phyloP scores from a whole-genome alignment of 257 asterid genomes.

The Penstemon davidsonii region DNA sequence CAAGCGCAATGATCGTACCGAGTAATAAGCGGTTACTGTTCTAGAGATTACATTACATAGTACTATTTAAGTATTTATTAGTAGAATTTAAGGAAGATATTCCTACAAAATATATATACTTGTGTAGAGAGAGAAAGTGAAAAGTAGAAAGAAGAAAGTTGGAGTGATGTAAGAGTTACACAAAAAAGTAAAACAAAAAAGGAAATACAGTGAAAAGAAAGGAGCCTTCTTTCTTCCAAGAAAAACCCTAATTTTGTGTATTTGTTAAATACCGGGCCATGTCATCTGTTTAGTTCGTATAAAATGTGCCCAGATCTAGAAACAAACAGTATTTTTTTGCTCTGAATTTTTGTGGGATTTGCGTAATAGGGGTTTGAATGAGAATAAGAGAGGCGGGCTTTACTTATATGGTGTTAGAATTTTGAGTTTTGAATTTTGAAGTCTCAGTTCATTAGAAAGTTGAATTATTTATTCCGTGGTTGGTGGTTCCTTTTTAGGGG shows the following conservation, averaged over 20 bases:
- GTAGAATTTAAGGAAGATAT: background rate
- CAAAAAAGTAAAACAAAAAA: conserved; percentile 20
- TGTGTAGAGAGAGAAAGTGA: conserved; percentile 30
- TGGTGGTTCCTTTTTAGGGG: background rate
- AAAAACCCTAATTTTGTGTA: conserved; percentile 48
- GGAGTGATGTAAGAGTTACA: conserved; percentile 25
- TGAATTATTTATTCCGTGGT: conserved; percentile 10
- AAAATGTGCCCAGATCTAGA: conserved; percentile 44
- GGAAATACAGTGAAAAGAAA: conserved; percentile 25
- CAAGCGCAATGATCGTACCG: no score
- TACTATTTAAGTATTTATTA: no score
- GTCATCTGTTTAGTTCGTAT: conserved; percentile 13
- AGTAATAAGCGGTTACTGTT: no score
- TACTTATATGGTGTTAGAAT: conserved; percentile 21
- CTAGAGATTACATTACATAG: no score
- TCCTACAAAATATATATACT: conserved; percentile 16
- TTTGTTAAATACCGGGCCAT: conserved; percentile 32
- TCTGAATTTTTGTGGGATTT: conserved; percentile 25
- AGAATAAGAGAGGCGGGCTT: conserved; percentile 30
- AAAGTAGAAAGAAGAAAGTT: conserved; percentile 35
- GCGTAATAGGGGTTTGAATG: background rate
- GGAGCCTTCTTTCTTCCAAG: conserved; percentile 33
- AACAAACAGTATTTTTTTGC: conserved; percentile 25
- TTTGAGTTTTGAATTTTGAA: conserved; percentile 24
- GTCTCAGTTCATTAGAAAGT: conserved; percentile 25